phyloP scores from a whole-genome alignment of 345 rosid genomes.

The Erodium maritimum region DNA sequence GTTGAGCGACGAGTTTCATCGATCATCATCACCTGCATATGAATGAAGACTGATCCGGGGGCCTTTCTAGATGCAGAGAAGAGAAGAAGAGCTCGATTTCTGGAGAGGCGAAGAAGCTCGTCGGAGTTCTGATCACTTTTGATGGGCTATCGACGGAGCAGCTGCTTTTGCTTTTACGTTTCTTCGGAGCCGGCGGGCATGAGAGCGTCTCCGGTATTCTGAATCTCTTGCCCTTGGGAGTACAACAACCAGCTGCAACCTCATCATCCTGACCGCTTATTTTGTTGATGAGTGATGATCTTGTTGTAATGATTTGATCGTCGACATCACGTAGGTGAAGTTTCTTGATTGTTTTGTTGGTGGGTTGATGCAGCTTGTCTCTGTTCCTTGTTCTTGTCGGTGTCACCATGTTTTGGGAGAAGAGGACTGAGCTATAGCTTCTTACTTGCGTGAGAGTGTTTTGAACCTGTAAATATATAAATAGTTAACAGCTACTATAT shows the following conservation, averaged over 20 bases:
- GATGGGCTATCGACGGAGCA: not conserved
- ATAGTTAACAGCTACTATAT: too few relatives aligned
- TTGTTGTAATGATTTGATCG: too few relatives aligned
- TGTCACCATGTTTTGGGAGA: not conserved
- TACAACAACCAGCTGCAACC: conserved; percentile 8
- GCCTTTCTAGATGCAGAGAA: conserved; percentile 15
- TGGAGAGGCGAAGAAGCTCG: conserved; percentile 18
- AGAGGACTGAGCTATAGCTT: not conserved
- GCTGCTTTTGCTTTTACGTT: conserved; percentile 17
- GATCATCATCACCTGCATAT: not conserved
- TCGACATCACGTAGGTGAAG: not conserved
- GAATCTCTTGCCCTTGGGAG: conserved; percentile 23
- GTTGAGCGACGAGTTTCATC: too few relatives aligned
- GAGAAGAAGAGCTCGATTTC: conserved; percentile 31
- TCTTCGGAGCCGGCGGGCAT: conserved; percentile 34
- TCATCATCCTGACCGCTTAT: not conserved
- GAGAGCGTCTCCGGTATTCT: conserved; percentile 16
- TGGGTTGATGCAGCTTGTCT: not conserved
- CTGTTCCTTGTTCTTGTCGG: conserved; percentile 5
- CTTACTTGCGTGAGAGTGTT: not conserved
- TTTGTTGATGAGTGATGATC: not conserved
- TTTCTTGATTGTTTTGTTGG: not conserved
- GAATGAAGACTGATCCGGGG: not conserved
- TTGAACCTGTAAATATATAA: too few relatives aligned
- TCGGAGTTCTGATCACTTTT: conserved; percentile 5